Evolutionary conservation across 2,329 filamentous ascomycete genomes (phyloP), one percentile per base, ranked within the genome.

Genomic region (Ampelomyces quisqualis): DNA sequence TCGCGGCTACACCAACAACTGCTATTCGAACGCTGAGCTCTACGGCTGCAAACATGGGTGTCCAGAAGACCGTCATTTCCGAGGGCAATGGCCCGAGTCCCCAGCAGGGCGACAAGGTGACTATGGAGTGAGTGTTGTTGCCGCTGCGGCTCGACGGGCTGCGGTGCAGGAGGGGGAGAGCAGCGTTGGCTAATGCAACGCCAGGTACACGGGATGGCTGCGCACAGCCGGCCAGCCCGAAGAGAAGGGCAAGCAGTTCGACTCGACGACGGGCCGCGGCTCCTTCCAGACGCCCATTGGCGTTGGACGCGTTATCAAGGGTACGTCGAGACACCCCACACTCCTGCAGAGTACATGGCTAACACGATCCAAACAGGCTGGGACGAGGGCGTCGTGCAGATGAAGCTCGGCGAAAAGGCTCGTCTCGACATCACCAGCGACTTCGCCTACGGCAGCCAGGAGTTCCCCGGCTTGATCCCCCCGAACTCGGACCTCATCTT

Each of bases 331-430:
- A 9, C 7, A 5, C 11, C 13, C 13, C 7, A 5, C 9, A 11
- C 13, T 11, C 20, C 8, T 21, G 7, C 14, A 11, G 7, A 11
- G 11, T 2, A 20, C 34, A 24, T 27, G 23, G 11, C 13, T 32
- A 17, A 35, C n/a, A 26, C 8, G 3, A 8, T n/a, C 18, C 8
- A n/a, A n/a, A 6, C 43, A 73, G 70, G 73, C 49, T 75, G 73
- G 73, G 73, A 76, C 49, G 72, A 95, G 73, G 90, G 85, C 55
- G 57, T 58, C 28, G 46, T 56, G n/a, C 75, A 81, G 66, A 95
- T 97, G 90, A 84, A 85, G 69, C 77, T 94, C 40, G 90, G 90
- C 67, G 91, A 96, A 79, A 90, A 87, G 77, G 85, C 88, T 38
- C 86, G 81, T 34, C 77, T 97, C 47, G 85, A 85, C 57, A 96